These are phyloP conservation scores for Aegilops longissima DNA, from an alignment of 176 grass and related monocot genomes.

Conservation along the genomic window DNA sequence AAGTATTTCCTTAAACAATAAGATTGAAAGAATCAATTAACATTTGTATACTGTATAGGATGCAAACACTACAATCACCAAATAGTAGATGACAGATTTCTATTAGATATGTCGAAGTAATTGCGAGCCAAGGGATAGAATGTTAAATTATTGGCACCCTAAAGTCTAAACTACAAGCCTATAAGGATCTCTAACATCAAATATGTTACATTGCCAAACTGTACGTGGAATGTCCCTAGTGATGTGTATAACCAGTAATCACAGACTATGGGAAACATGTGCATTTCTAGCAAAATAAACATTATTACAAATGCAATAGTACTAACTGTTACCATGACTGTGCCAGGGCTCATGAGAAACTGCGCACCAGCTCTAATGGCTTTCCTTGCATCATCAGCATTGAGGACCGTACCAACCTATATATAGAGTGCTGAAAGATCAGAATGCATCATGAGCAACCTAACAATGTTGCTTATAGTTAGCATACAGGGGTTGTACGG, in stretches of 20 bases:
- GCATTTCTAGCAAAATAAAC: background rate
- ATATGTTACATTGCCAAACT: background rate
- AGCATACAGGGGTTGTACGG: background rate
- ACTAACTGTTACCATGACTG: conserved; percentile 42
- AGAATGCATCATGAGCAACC: background rate
- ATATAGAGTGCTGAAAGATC: background rate
- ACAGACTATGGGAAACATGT: conserved; percentile 1
- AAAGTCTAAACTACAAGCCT: background rate
- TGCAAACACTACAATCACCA: background rate
- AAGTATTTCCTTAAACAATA: conserved; percentile 78
- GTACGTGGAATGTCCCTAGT: background rate
- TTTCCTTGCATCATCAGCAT: conserved; percentile 72
- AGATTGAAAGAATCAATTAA: conserved; percentile 12
- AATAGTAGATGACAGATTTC: background rate
- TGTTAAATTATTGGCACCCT: background rate
- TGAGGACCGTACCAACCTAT: conserved; percentile 83
- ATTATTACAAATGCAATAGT: conserved; percentile 2
- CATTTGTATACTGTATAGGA: background rate
- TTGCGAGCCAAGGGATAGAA: background rate
- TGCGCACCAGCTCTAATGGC: conserved; percentile 63
- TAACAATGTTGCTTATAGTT: background rate
- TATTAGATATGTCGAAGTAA: background rate
- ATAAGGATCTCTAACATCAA: background rate
- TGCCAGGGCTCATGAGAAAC: conserved; percentile 91
- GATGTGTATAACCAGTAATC: background rate